Conservation (phyloP, 148 eudicot genomes). For the Vaccinium macrocarpon region DNA sequence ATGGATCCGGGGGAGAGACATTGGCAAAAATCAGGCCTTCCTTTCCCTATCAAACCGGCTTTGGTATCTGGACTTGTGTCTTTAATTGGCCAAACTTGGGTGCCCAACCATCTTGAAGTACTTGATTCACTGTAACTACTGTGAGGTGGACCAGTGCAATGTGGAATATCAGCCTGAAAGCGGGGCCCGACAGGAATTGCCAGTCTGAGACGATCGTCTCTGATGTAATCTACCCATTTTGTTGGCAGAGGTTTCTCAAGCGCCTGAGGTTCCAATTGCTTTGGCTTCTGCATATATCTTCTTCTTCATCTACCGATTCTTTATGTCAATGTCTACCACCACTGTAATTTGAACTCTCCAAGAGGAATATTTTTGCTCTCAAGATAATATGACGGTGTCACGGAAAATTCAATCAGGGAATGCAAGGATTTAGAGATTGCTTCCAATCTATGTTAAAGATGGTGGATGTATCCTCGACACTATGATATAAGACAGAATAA, state of each 20-base stretch:
- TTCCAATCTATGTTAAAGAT: not conserved
- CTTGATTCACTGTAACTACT: constrained; percentile 17
- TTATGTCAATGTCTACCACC: not conserved
- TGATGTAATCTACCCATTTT: constrained; percentile 32
- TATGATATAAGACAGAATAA: not conserved
- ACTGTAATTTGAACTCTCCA: not conserved
- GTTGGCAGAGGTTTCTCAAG: constrained; percentile 24
- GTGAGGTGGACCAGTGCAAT: constrained; percentile 40
- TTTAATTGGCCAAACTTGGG: constrained; percentile 49
- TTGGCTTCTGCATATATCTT: constrained; percentile 47
- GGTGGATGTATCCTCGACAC: not conserved
- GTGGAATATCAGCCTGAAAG: constrained; percentile 63
- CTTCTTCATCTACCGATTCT: too few relatives aligned
- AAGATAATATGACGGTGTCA: not conserved
- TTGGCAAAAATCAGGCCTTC: constrained; percentile 51
- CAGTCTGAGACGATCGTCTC: constrained; percentile 23
- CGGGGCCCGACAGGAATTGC: constrained; percentile 74
- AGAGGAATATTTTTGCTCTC: not conserved
- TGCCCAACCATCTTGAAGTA: constrained; percentile 52
- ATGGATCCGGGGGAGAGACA: constrained; percentile 53
- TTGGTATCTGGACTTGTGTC: constrained; percentile 8
- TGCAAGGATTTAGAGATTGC: not conserved
- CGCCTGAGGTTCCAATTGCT: constrained; percentile 30
- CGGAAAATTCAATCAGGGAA: not conserved
- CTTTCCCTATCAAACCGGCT: constrained; percentile 45